A percentile compares a stretch with the other conserved stretches of the same genome.
Conservation (phyloP, 495 filamentous ascomycete species). For the Antarctomyces pellizariae region DNA sequence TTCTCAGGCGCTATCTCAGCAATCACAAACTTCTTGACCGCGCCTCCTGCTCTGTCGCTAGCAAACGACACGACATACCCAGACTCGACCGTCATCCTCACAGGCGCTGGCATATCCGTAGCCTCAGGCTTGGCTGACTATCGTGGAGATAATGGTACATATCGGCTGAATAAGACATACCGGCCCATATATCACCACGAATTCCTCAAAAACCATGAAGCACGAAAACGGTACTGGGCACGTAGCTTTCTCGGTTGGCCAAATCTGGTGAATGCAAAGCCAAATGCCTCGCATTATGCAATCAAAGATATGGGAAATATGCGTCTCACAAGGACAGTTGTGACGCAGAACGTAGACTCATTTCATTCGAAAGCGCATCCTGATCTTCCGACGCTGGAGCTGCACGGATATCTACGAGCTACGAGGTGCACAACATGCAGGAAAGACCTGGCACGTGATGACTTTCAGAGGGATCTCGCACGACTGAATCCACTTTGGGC, state of each 20-base stretch:
- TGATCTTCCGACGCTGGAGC: slow-evolving; percentile 46
- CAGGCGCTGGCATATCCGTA: slow-evolving; percentile 84
- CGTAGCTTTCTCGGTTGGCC: slow-evolving; percentile 86
- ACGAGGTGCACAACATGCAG: slow-evolving; percentile 63
- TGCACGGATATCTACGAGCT: slow-evolving; percentile 74
- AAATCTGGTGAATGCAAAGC: slow-evolving; percentile 46
- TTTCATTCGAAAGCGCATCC: slow-evolving; percentile 69
- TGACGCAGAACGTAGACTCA: slow-evolving; percentile 95
- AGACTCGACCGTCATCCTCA: slow-evolving; percentile 48
- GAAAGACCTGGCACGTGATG: slow-evolving; percentile 36
- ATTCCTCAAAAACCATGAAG: slow-evolving; percentile 60
- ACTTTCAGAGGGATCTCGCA: slow-evolving; percentile 56
- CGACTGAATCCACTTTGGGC: slow-evolving; percentile 73
- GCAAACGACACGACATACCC: slow-evolving; percentile 14
- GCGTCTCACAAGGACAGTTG: slow-evolving; percentile 48
- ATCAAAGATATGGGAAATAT: slow-evolving; percentile 43
- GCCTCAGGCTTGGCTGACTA: slow-evolving; percentile 88
- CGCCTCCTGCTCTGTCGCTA: slow-evolving; percentile 25
- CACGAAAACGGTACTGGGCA: slow-evolving; percentile 89
- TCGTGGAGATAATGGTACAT: slow-evolving; percentile 71
- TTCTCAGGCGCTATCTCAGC: slow-evolving; percentile 52
- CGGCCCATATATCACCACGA: slow-evolving; percentile 85
- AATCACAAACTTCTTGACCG: slow-evolving; percentile 45
- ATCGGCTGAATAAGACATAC: slow-evolving; percentile 71
- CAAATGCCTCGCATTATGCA: slow-evolving; percentile 62